phyloP scores from a whole-genome alignment of 2,329 filamentous ascomycete species.

The Polychaeton citri region DNA sequence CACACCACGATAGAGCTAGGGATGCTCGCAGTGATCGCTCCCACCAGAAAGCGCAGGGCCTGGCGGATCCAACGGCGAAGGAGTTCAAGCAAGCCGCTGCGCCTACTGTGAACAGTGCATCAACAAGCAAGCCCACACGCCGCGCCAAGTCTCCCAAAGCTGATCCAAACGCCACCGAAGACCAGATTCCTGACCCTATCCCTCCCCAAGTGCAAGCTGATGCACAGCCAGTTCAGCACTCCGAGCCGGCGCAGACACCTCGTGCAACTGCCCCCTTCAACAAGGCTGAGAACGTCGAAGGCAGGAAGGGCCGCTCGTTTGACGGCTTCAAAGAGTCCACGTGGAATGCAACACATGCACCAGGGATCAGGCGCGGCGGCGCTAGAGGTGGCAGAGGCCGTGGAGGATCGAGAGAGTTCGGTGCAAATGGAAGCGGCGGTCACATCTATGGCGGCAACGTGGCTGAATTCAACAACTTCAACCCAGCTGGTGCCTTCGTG shows the following conservation, averaged over 20 bases:
- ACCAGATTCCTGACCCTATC: constrained; percentile 7
- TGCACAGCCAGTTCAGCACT: constrained; percentile 5
- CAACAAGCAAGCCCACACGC: neutral
- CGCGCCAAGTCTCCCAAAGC: constrained; percentile 4
- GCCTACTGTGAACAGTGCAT: neutral
- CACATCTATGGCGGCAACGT: constrained; percentile 8
- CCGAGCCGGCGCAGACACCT: neutral
- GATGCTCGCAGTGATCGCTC: neutral
- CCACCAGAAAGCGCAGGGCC: neutral
- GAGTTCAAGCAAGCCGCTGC: neutral
- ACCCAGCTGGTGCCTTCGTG: constrained; percentile 8
- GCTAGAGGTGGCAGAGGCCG: constrained; percentile 21
- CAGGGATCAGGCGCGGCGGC: constrained; percentile 8
- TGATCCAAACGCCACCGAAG: constrained; percentile 7
- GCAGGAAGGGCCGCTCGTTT: constrained; percentile 10
- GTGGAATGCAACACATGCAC: constrained; percentile 5
- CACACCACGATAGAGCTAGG: neutral
- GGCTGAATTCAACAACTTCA: constrained; percentile 12
- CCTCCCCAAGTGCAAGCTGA: constrained; percentile 5
- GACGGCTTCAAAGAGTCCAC: constrained; percentile 11
- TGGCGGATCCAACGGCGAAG: neutral
- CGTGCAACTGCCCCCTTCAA: neutral
- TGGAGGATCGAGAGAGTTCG: constrained; percentile 17
- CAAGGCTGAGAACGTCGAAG: constrained; percentile 6
- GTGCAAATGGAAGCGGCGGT: constrained; percentile 11